Conservation (phyloP, 352 stramenopile species). For the Globisporangium polare region DNA sequence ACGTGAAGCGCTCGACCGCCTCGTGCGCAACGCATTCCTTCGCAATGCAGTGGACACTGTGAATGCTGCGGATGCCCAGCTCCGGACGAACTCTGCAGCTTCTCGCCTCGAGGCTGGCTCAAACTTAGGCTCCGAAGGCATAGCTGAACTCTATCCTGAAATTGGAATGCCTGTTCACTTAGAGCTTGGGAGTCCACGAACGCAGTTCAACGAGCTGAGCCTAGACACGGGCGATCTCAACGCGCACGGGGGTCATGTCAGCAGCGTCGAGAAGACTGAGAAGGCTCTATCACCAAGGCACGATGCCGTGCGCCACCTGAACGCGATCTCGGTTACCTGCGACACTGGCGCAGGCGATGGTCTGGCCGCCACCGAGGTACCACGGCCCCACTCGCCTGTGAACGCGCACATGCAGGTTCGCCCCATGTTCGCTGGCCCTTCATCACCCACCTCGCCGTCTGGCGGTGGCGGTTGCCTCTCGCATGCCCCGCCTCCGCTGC, state of each 20-base stretch:
- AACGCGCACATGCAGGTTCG: not conserved
- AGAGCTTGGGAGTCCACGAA: not conserved
- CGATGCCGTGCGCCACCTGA: not conserved
- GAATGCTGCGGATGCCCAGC: not conserved
- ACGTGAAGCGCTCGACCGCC: conserved; percentile 49
- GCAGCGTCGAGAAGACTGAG: not conserved
- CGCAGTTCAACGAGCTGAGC: not conserved
- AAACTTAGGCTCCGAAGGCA: not conserved
- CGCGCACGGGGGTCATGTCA: not conserved
- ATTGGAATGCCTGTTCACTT: not conserved
- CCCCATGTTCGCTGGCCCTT: not conserved
- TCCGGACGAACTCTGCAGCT: not conserved
- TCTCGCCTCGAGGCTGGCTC: not conserved
- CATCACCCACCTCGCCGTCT: not conserved
- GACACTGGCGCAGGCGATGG: not conserved
- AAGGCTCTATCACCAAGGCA: not conserved
- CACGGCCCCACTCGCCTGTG: not conserved
- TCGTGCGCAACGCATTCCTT: conserved; percentile 47
- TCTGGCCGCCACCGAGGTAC: not conserved
- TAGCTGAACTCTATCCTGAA: not conserved
- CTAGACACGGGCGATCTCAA: not conserved
- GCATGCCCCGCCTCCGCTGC: not conserved
- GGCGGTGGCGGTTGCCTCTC: not conserved
- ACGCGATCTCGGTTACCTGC: not conserved
- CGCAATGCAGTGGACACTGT: conserved; percentile 15